Conservation (phyloP, 805 yeast genomes). For the Candida insectorum region DNA sequence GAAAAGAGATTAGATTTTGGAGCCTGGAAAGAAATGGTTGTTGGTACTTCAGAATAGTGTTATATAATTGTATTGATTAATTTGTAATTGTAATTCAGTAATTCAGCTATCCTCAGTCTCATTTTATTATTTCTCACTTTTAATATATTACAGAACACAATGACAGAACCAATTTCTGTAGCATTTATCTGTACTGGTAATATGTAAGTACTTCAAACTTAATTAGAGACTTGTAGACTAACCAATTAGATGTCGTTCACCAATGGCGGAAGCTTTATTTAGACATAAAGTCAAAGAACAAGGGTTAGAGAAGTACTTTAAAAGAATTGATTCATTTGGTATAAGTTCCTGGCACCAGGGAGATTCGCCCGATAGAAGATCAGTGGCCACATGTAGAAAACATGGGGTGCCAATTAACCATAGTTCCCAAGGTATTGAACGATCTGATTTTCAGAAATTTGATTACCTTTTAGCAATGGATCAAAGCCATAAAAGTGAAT, state of each 20-base stretch:
- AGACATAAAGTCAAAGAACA: conserved; percentile 54
- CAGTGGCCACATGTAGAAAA: conserved; percentile 60
- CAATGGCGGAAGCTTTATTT: conserved; percentile 97
- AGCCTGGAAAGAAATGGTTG: not conserved
- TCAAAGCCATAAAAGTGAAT: conserved; percentile 51
- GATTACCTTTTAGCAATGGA: conserved; percentile 76
- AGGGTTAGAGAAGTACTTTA: conserved; percentile 45
- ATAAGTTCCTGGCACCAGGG: conserved; percentile 85
- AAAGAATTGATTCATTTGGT: conserved; percentile 79
- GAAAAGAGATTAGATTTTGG: conserved; percentile 35
- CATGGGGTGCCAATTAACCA: conserved; percentile 78
- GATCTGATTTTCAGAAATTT: conserved; percentile 50
- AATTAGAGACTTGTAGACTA: not conserved
- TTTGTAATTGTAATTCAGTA: too few species aligned
- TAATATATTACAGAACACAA: too few species aligned
- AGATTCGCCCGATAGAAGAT: conserved; percentile 74
- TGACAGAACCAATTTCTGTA: conserved; percentile 47
- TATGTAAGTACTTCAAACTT: conserved; percentile 48
- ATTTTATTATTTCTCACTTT: too few species aligned
- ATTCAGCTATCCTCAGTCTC: too few species aligned
- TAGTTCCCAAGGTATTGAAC: conserved; percentile 62
- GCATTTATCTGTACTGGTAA: conserved; percentile 93
- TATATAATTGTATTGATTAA: not conserved
- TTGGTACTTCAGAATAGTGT: not conserved
- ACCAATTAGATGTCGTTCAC: conserved; percentile 73